A percentile compares a stretch with the other conserved stretches of the same genome.
phyloP scores from a whole-genome alignment of 1,139 yeast genomes.

The Candida freyschussii region DNA sequence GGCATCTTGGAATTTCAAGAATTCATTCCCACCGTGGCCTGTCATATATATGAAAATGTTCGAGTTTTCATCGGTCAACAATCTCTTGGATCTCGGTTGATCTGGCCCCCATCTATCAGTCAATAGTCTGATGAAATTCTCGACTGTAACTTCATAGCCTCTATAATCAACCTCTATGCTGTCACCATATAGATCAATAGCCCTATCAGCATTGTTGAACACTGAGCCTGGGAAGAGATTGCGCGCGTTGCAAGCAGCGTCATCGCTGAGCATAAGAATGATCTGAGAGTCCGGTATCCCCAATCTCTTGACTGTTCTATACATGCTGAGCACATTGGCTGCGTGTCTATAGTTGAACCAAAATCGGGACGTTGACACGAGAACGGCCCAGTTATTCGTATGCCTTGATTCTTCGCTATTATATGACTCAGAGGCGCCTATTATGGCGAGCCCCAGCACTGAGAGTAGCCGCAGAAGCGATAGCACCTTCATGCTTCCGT shows the following conservation, averaged over 20 bases:
- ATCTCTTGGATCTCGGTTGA: slow-evolving; percentile 87
- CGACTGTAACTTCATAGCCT: slow-evolving; percentile 98
- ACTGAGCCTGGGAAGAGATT: slow-evolving; percentile 96
- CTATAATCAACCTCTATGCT: slow-evolving; percentile 94
- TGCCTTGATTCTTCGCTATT: slow-evolving; percentile 38
- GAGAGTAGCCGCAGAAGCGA: neutral
- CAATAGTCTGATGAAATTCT: slow-evolving; percentile 80
- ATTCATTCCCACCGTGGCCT: slow-evolving; percentile 98
- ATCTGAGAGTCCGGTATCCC: slow-evolving; percentile 98
- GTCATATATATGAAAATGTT: slow-evolving; percentile 93
- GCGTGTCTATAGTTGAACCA: slow-evolving; percentile 98
- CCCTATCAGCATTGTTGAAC: slow-evolving; percentile 89
- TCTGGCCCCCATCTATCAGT: slow-evolving; percentile 95
- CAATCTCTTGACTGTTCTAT: slow-evolving; percentile 88
- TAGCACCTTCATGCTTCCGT: neutral
- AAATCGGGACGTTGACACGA: slow-evolving; percentile 91
- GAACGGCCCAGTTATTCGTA: slow-evolving; percentile 91
- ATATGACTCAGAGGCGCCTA: neutral
- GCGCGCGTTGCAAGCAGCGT: slow-evolving; percentile 94
- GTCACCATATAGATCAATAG: slow-evolving; percentile 91
- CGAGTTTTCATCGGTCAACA: slow-evolving; percentile 88
- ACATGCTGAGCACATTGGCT: slow-evolving; percentile 93
- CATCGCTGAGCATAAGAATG: slow-evolving; percentile 93
- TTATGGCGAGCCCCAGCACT: neutral
- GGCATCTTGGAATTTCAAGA: slow-evolving; percentile 95